Evolutionary conservation across 257 asterid species (phyloP).

Genomic region (Apocynum venetum): DNA sequence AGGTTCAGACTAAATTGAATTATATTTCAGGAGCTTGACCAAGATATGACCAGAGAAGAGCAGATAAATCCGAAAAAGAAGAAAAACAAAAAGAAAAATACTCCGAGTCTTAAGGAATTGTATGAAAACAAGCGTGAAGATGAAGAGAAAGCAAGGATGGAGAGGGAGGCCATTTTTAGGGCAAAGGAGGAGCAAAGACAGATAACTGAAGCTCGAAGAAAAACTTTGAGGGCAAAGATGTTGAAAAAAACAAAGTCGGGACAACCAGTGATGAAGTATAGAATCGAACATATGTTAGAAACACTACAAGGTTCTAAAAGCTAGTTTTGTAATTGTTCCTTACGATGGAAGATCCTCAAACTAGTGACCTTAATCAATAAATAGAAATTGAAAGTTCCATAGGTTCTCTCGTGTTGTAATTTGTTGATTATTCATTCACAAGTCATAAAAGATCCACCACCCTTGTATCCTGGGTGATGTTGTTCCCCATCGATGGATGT

Average conservation of each 20-base stretch:
- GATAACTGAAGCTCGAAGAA: conserved; percentile 57
- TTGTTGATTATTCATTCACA: not conserved
- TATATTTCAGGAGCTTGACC: conserved; percentile 31
- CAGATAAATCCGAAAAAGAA: conserved; percentile 22
- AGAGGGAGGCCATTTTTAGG: conserved; percentile 54
- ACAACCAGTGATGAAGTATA: conserved; percentile 91
- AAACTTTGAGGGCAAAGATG: conserved; percentile 67
- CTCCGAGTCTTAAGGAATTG: conserved; percentile 45
- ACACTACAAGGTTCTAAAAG: conserved; percentile 49
- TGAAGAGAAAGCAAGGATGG: conserved; percentile 55
- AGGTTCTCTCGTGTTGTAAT: not conserved
- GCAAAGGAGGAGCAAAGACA: conserved; percentile 55
- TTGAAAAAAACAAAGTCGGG: conserved; percentile 83
- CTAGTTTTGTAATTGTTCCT: conserved; percentile 14
- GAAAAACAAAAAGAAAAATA: conserved; percentile 30
- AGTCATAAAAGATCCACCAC: not conserved
- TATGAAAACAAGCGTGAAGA: conserved; percentile 58
- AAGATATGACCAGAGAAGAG: conserved; percentile 21
- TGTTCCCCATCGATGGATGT: not conserved
- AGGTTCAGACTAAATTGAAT: not conserved
- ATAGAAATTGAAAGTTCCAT: not conserved
- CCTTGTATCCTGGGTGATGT: not conserved
- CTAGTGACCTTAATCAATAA: conserved; percentile 8
- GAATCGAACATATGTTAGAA: conserved; percentile 87
- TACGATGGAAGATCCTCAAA: not conserved